Evolutionary conservation across 805 yeast species (phyloP), one percentile per base, ranked within the genome.

Genomic region (Candida stauntonica): DNA sequence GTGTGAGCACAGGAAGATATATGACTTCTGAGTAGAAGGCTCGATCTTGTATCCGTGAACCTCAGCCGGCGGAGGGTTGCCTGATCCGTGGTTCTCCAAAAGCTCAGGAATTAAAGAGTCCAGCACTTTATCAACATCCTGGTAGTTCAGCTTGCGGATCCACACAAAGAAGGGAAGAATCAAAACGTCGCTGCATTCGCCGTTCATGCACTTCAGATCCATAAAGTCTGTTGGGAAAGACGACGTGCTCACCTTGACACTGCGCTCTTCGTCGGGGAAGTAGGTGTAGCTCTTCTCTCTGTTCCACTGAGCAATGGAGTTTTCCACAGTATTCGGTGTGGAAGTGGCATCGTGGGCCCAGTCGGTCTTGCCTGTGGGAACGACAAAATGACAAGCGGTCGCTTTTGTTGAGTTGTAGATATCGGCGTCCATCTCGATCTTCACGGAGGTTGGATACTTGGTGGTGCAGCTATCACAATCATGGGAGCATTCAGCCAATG

Each of bases 1-100:
- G 61, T 91, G 99, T 0, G 97, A 89, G 54, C 99, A 91, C 36
- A 93, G 61, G 34, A 93, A 72, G 2, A 91, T 68, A 51, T 72
- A 75, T 1, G 82, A 59, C 30, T 59, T 58, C 39, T 62, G 66
- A 2, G 34, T 42, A 35, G 71, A 77, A 30, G 57, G 63, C 23
- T 58, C 62, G 3, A 76, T 58, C 11, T 46, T 46, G 35, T 45
- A 46, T 5, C 48, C 57, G 31, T 47, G 54, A 5, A 45, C 42
- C 29, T 51, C 36, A 31, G 36, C 24, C 36, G 59, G 54, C 20
- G 48, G 35, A 3, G 28, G 33, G 9, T 26, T 26, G 0, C 46
- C 58, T 2, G 43, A 42, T 3, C 48, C 47, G 29, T 55, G 44
- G 12, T 53, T 47, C 12, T 58, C 44, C 31, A 67, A 52, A 37